phyloP scores from a whole-genome alignment of 2,329 filamentous ascomycete species.

The Colletotrichum spaethianum region DNA sequence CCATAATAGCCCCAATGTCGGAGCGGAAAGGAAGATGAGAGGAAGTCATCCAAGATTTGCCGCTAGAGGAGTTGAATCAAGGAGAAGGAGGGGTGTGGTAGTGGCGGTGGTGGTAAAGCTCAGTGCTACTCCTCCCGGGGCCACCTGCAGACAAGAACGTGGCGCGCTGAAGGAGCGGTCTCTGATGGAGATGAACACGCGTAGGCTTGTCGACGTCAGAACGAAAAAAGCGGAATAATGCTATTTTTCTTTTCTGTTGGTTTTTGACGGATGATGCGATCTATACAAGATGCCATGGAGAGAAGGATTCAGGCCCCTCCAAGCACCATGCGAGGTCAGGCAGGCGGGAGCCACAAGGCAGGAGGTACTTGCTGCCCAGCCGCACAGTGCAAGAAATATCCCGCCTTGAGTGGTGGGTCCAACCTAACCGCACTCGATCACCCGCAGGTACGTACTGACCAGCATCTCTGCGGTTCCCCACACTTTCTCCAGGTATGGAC shows the following conservation, averaged over 20 bases:
- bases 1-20: background rate
- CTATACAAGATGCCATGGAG: background rate
- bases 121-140: background rate
- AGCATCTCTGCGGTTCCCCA: constrained; percentile 31
- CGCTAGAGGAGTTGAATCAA: background rate
- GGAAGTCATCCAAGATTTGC: constrained; percentile 20
- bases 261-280: background rate
- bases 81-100: background rate
- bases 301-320: background rate
- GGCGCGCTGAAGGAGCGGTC: background rate
- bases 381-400: constrained; percentile 31
- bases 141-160: background rate
- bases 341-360: background rate
- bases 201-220: too few species aligned
- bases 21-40: constrained; percentile 1
- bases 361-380: background rate
- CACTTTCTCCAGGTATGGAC: constrained; percentile 36
- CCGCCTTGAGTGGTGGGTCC: constrained; percentile 8
- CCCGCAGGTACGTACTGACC: constrained; percentile 17
- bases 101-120: background rate
- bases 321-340: background rate
- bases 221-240: background rate
- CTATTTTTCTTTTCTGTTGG: background rate
- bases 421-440: constrained; percentile 14
- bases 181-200: background rate